Base-by-base conservation (phyloP, 192 early-diverging fungal genomes). In the Physocladia obscura region DNA sequence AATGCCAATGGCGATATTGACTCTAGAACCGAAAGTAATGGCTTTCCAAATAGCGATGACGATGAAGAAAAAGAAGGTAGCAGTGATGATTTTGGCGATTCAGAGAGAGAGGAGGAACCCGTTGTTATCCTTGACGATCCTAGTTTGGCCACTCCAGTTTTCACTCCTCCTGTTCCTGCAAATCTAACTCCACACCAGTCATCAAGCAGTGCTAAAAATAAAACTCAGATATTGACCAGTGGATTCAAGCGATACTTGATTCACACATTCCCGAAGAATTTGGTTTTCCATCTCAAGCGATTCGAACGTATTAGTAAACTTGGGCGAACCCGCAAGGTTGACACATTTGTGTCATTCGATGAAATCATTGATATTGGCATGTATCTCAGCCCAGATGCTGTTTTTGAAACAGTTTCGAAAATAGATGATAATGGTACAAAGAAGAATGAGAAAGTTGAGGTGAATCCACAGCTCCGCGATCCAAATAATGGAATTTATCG, bases 251-350 rank as follows among this genome's bases (percentile, higher is more conserved):
- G 82, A 4, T 84, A 76, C 39, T 50, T 84, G 22, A 48, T 84
- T 5, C 77, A 84, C 60, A 34, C 6, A 17, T 30, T 65, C n/a
- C 82, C 82, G 6, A 27, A 75, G 21, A 54, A 70, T 21, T 68
- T 84, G 11, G 82, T 79, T 26, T 11, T 84, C 21, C 75, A 81
- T 29, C 61, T 84, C 30, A 84, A 84, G 57, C 74, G 82, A 26
- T 84, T 84, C 55, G 48, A 71, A 57, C 72, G 71, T 13, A 44
- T 76, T 19, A 67, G 69, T 6, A 32, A 4, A 4, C 56, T 27
- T 6, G 58, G 69, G 22, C 55, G 76, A 49, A 74, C 74, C 21
- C 26, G 51, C 17, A 84, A 84, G 40, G 24, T 75, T 2, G 79
- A 81, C 24, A 71, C 74, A 19, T 48, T 49, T 22, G 77, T 84